A percentile compares a stretch with the other conserved stretches of the same genome.
These are phyloP conservation scores for Phylloporus sp. DNA, from an alignment of 768 basidiomycete genomes.

Conservation along the genomic window DNA sequence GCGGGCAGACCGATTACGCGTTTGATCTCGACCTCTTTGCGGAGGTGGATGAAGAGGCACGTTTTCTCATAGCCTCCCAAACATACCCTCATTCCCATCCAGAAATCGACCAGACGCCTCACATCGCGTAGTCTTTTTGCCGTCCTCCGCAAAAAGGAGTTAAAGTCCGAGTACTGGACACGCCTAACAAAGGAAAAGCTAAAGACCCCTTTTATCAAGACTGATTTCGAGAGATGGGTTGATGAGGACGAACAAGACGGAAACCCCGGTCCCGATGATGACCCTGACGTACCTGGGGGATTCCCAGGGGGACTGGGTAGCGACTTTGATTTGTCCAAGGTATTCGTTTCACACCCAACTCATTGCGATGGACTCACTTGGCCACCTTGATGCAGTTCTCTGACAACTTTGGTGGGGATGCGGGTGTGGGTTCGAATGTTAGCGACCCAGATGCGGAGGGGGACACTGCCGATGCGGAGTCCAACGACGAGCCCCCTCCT, in stretches of 20 bases:
- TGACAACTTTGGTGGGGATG: neutral
- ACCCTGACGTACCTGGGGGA: conserved; percentile 27
- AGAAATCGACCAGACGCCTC: conserved; percentile 46
- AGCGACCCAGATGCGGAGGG: neutral
- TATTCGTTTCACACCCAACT: conserved; percentile 20
- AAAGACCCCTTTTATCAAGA: conserved; percentile 82
- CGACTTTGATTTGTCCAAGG: conserved; percentile 66
- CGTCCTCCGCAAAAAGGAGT: conserved; percentile 78
- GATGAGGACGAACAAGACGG: conserved; percentile 96
- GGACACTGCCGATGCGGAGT: conserved; percentile 31
- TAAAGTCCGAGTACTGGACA: conserved; percentile 82
- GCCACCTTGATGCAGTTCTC: conserved; percentile 30
- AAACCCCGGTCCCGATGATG: conserved; percentile 39
- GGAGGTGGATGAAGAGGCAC: conserved; percentile 74
- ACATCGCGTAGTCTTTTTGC: conserved; percentile 63
- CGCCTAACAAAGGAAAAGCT: conserved; percentile 86
- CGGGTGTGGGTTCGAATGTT: neutral
- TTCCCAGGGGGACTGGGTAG: conserved; percentile 41
- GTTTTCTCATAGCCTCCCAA: neutral
- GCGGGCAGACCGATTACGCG: conserved; percentile 60
- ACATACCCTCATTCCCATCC: neutral
- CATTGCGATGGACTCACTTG: conserved; percentile 3
- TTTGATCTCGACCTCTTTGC: conserved; percentile 75
- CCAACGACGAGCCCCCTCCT: conserved; percentile 67
- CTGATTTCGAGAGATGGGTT: conserved; percentile 93